Base-by-base conservation (phyloP, 2,329 filamentous ascomycete genomes). In the Teratosphaeria gauchensis region DNA sequence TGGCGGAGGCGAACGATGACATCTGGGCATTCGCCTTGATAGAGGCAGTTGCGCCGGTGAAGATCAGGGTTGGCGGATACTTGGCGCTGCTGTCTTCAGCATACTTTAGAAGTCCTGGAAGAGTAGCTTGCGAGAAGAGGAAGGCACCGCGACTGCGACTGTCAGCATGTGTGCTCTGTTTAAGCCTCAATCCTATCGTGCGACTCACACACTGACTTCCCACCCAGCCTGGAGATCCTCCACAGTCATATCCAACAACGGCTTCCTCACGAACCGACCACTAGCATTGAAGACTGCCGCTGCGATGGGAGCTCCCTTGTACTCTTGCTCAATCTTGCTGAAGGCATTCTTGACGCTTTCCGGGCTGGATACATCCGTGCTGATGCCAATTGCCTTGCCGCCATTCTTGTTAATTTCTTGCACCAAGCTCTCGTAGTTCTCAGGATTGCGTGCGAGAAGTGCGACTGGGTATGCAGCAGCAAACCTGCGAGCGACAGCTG, bases 21-120 rank as follows among this genome's bases (percentile, higher is more conserved):
- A 90, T 88, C 12, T 78, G 76, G 0, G 89, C 84, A 11, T 84
- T 87, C 3, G 88, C 88, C 66, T 86, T 87, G 19, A 92, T 65
- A 0, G 87, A 89, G 0, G 90, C 91, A 0, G 91, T 95, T 0
- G 91, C 90, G 33, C 91, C 91, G 0, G 91, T 95, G 73, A 95
- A 88, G 67, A 96, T 87, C 21, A 96, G 77, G 0, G 87, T 87
- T 0, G 90, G 90, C 4, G 90, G 89, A 68, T 90, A 74, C 33
- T 81, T 77, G 0, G 81, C 73, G 0, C 73, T 72, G 35, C 73
- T 71, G 48, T 69, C 66, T 46, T 75, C 66, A 0, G 84, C 81
- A 0, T 85, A 78, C 24, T 84, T 79, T 1, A 92, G 79, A 1
- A 95, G 81, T 1, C 86, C 78, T 0, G 91, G 90, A 0, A 95